Conservation (phyloP, 2,329 filamentous ascomycete species). For the Blastomyces parvus region DNA sequence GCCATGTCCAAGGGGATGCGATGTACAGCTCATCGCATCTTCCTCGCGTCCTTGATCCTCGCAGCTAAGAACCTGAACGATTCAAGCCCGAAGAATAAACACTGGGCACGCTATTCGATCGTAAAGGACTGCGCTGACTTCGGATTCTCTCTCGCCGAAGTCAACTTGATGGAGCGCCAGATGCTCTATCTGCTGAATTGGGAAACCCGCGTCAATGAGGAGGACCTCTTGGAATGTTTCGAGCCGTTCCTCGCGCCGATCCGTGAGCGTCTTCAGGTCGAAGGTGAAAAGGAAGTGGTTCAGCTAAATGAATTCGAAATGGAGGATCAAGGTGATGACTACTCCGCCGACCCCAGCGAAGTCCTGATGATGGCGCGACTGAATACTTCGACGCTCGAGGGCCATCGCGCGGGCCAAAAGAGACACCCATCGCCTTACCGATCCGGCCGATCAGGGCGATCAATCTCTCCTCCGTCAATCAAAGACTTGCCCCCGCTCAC, state of each 20-base stretch:
- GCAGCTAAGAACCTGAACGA: conserved; percentile 98
- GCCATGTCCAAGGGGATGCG: conserved; percentile 92
- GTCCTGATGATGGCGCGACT: neutral
- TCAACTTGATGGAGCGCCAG: conserved; percentile 99
- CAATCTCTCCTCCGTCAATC: conserved; percentile 37
- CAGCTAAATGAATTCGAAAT: conserved; percentile 1
- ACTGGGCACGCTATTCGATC: conserved; percentile 91
- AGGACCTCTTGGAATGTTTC: conserved; percentile 78
- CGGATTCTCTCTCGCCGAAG: conserved; percentile 87
- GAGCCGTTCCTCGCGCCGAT: conserved; percentile 84
- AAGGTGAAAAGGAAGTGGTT: conserved; percentile 11
- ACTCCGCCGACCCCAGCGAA: conserved; percentile 12
- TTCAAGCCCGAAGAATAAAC: conserved; percentile 99
- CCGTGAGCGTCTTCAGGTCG: conserved; percentile 36
- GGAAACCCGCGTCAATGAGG: conserved; percentile 76
- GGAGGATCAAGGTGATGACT: neutral
- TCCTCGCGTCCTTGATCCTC: conserved; percentile 57
- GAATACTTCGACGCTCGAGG: conserved; percentile 11
- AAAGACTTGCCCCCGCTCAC: conserved; percentile 37
- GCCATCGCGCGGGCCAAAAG: conserved; percentile 30
- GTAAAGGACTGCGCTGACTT: conserved; percentile 66
- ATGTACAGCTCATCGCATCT: conserved; percentile 96
- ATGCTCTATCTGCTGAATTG: conserved; percentile 89
- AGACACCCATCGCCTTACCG: conserved; percentile 31
- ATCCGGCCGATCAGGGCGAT: conserved; percentile 26